Evolutionary conservation across 2,329 filamentous ascomycete species (phyloP).

Genomic region (Seiridium unicorne): DNA sequence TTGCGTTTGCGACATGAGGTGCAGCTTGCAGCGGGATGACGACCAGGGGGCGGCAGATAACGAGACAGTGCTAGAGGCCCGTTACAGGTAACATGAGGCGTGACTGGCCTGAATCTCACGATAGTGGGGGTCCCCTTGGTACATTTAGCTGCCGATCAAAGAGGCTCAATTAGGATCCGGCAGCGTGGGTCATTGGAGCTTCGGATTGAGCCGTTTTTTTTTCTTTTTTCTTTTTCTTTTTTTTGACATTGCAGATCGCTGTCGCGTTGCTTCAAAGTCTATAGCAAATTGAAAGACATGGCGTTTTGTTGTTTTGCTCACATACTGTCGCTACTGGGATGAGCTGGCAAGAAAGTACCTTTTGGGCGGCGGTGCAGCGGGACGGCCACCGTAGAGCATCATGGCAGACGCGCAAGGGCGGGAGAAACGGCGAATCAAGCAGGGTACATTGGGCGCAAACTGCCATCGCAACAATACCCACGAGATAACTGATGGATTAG

Average conservation of each 20-base stretch:
- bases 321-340: no score
- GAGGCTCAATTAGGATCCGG: neutral
- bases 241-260: neutral
- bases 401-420: no score
- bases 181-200: neutral
- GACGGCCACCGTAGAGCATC: no score
- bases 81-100: neutral
- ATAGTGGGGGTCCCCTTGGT: neutral
- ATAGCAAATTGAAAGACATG: no score
- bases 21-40: neutral
- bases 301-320: no score
- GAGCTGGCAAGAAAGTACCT: no score
- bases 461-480: no score
- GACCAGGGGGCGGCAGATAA: neutral
- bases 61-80: neutral
- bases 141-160: neutral
- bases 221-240: neutral
- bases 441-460: no score
- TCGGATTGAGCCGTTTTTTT: neutral
- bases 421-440: no score
- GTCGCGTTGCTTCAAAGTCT: neutral
- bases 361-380: no score
- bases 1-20: neutral
- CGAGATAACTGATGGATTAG: no score
- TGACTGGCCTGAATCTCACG: neutral